Conservation (phyloP, 768 basidiomycete genomes). For the Podaxis rugospora region DNA sequence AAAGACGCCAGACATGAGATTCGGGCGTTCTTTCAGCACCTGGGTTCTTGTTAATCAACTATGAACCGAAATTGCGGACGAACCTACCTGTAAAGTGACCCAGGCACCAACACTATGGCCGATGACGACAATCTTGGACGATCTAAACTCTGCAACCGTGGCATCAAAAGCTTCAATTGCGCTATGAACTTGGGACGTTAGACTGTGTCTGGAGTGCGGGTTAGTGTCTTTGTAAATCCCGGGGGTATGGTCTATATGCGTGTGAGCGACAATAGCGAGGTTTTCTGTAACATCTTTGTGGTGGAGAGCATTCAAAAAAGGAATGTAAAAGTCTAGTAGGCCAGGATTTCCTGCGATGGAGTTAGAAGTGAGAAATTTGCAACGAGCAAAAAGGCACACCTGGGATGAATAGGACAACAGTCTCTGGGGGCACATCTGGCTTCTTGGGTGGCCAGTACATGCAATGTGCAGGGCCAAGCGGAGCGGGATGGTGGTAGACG, state of each 20-base stretch:
- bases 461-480: constrained; percentile 39
- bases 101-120: constrained; percentile 77
- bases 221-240: constrained; percentile 20
- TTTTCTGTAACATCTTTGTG: constrained; percentile 25
- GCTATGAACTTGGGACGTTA: constrained; percentile 50
- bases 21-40: constrained; percentile 46
- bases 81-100: constrained; percentile 54
- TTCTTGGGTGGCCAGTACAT: constrained; percentile 47
- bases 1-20: constrained; percentile 38
- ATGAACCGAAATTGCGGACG: neutral
- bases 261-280: constrained; percentile 55
- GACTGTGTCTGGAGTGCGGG: constrained; percentile 24
- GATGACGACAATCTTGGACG: constrained; percentile 39
- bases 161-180: constrained; percentile 52
- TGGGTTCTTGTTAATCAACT: constrained; percentile 20
- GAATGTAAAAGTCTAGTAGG: constrained; percentile 60
- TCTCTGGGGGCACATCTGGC: constrained; percentile 21
- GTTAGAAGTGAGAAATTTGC: constrained; percentile 1
- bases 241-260: constrained; percentile 63
- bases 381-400: constrained; percentile 23
- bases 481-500: constrained; percentile 32
- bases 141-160: constrained; percentile 26
- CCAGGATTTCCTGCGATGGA: constrained; percentile 48
- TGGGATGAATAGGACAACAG: constrained; percentile 45
- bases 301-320: constrained; percentile 56